Base-by-base conservation (phyloP, 805 yeast genomes). In the Candida rishiriensis region DNA sequence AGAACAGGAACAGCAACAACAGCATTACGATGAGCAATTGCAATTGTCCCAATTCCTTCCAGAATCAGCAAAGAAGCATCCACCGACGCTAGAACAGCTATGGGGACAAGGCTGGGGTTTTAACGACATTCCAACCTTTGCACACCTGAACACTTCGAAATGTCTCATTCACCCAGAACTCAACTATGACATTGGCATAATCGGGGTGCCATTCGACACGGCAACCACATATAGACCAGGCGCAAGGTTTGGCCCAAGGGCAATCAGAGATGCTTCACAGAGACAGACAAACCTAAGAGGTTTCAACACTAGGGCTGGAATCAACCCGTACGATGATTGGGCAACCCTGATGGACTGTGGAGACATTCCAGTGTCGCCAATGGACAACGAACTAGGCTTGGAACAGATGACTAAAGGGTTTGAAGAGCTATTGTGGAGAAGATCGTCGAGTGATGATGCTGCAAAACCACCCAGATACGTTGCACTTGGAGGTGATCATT, bases 171-270 rank as follows among this genome's bases (percentile, higher is more conserved):
- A 77, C 34, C 61, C 75, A 36, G 69, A 72, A 5, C 48, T 60
- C 8, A 55, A 66, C 2, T 88, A 72, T 52, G 95, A 87, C 53
- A 74, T 87, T 39, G 95, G 82, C 0, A 51, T 87, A 12, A 71
- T 86, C 44, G 95, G 95, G 4, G 83, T 84, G 1, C 95, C 95
- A 0, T 87, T 86, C 54, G 95, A 86, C 57, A 86, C 93, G 7
- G 91, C 91, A 0, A 82, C 81, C 0, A 75, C 89, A 1, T 86
- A 80, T 61, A 71, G 95, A 40, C 76, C 90, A 0, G 95, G 95
- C 7, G 90, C 95, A 2, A 66, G 95, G 42, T 86, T 86, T 63
- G 95, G 95, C 2, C 95, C 91, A 3, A 64, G 81, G 40, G 84
- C 85, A 11, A 81, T 83, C 40, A 66, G 90, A 51, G 66, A 73